Base-by-base conservation (phyloP, 495 filamentous ascomycete species). In the Aspergillus sparsus region DNA sequence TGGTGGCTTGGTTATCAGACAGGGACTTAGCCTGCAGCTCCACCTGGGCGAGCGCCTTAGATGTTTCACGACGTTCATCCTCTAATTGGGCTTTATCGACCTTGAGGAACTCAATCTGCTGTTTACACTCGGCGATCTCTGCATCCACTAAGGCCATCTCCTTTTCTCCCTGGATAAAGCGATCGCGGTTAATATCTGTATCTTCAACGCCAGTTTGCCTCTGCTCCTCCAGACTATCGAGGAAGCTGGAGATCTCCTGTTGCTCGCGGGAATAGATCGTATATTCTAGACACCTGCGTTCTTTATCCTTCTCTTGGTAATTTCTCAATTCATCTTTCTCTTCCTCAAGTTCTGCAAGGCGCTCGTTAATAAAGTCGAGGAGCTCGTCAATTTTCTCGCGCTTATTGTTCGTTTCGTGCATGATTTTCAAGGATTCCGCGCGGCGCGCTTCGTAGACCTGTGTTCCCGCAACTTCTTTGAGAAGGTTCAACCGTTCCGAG, bases 381-480 rank as follows among this genome's bases (percentile, higher is more conserved):
- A 91, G 74, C 69, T 97, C 94, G 66, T 99, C 94, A 55, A 97
- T 97, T 78, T 97, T 97, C 7, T 83, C 76, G 46, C 92, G 87
- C 75, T 96, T 98, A 72, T 89, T 96, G 69, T 93, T 92, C 11
- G 94, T 97, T 59, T 98, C 95, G 50, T 86, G 83, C 93, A 99
- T 97, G 68, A 99, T 97, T 74, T 95, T 96, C 61, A 97, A 75
- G 34, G 90, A 94, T 71, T 98, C 93, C 16, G 89, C 80, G 51
- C 95, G 82, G 55, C 93, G 85, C 39, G 91, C 88, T 73, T 99
- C 94, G 73, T 99, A 99, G 31, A 96, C 91, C 67, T 97, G 91
- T 5, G 94, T 98, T 46, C 94, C 94, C 2, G 94, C 95, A 18
- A 99, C 95, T 66, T 99, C 93, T 73, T 99, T 99, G 55, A 99